Evolutionary conservation across 306 rosid species (phyloP).

Genomic region (Nissolia schottii): DNA sequence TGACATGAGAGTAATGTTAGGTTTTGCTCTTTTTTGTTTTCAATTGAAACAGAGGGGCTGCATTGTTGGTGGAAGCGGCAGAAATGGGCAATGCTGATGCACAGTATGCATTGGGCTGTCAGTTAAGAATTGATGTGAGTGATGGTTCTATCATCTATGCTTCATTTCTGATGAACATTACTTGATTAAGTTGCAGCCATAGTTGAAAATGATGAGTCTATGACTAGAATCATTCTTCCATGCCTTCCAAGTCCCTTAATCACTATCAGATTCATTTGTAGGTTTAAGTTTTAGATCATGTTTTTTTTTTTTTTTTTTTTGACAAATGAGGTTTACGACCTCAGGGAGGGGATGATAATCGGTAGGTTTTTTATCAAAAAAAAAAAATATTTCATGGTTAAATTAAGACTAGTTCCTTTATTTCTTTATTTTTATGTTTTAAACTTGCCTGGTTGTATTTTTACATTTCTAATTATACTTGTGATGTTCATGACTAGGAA

Average conservation of each 20-base stretch:
- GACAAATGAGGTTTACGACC: background rate
- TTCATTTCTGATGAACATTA: background rate
- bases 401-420: background rate
- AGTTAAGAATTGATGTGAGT: conserved; percentile 82
- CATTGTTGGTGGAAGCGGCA: conserved; percentile 88
- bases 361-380: too few relatives aligned
- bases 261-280: background rate
- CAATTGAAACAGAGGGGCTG: conserved; percentile 64
- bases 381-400: too few relatives aligned
- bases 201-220: background rate
- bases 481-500: background rate
- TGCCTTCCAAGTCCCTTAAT: background rate
- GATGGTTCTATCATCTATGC: conserved; percentile 8
- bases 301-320: background rate
- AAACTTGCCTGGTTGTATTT: background rate
- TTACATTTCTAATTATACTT: background rate
- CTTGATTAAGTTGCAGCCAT: conserved; percentile 1
- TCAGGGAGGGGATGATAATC: background rate
- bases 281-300: background rate
- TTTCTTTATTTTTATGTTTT: too few relatives aligned
- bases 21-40: background rate
- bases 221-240: background rate
- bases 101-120: conserved; percentile 84
- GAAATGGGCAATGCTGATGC: conserved; percentile 90
- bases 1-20: background rate